Base-by-base conservation (phyloP, 352 stramenopile species). In the Globisporangium spiculum region DNA sequence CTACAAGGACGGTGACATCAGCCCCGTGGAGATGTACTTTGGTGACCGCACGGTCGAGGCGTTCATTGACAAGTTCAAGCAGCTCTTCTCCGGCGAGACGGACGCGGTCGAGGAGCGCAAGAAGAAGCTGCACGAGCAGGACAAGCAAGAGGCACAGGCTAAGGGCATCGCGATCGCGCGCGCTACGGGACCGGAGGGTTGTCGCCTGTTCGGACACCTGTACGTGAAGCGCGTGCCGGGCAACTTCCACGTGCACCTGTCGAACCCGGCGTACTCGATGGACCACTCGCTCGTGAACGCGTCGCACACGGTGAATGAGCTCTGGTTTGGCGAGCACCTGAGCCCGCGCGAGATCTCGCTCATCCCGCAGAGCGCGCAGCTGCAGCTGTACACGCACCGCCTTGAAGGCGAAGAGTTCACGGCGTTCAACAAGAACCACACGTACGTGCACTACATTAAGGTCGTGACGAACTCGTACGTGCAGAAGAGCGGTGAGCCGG, bases 391-490 rank as follows among this genome's bases (percentile, higher is more conserved):
- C 78, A 98, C 92, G 74, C 88, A 97, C 74, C 92, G 96, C 16
- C 88, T 99, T 67, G 94, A 98, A 76, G 91, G 93, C 56, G 78
- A 92, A 56, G 72, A 87, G 9, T 99, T 97, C 66, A 88, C 90
- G 53, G 97, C 91, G 26, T 88, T 88, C 62, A 84, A 96, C 72
- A 95, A 97, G 74, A 98, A 99, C 80, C 91, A 98, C 78, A 98
- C 97, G 67, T 98, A 98, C 73, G 96, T 99, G 83, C 97, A 99
- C 81, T 99, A 99, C 86, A 98, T 99, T 72, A 99, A 99, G 80
- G 96, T 99, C 30, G 94, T 98, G 71, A 98, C 94, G 9, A 98
- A 96, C 78, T 74, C 83, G 77, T 96, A 96, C 72, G 75, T 97
- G 55, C 84, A 98, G 64, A 75, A 66, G 63, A 68, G 66, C 58